Percentiles rank a stretch among this genome's conserved stretches.
phyloP scores from a whole-genome alignment of 2,329 filamentous ascomycete species.

The Sclerotinia spermophila region DNA sequence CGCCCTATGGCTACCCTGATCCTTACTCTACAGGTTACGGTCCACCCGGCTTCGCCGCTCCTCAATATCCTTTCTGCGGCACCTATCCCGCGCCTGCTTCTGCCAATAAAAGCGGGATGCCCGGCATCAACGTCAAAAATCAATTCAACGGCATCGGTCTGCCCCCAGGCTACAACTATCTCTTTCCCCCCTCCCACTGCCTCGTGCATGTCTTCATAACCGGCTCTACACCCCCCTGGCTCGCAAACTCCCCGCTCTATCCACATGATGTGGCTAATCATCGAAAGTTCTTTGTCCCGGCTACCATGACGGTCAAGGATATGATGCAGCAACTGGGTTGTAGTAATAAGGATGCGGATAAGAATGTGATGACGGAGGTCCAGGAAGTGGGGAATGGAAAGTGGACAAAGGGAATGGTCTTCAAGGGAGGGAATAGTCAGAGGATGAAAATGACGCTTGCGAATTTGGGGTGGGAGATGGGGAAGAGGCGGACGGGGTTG shows the following conservation, averaged over 20 bases:
- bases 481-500: slow-evolving; percentile 43
- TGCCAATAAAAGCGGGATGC: slow-evolving; percentile 38
- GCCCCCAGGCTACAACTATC: slow-evolving; percentile 61
- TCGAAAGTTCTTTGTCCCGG: slow-evolving; percentile 49
- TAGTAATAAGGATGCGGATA: slow-evolving; percentile 46
- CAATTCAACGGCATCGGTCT: slow-evolving; percentile 54
- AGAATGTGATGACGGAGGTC: slow-evolving; percentile 57
- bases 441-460: slow-evolving; percentile 48
- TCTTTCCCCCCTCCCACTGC: slow-evolving; percentile 55
- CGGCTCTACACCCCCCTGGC: slow-evolving; percentile 47
- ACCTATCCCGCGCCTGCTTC: slow-evolving; percentile 18
- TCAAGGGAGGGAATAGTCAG: slow-evolving; percentile 48
- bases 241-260: slow-evolving; percentile 40
- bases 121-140: slow-evolving; percentile 54
- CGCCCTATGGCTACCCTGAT: background rate
- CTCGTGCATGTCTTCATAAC: slow-evolving; percentile 57
- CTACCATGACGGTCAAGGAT: slow-evolving; percentile 50
- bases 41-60: slow-evolving; percentile 17
- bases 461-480: slow-evolving; percentile 57
- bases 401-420: slow-evolving; percentile 56
- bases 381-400: slow-evolving; percentile 51
- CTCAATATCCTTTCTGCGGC: background rate
- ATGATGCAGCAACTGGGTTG: slow-evolving; percentile 58
- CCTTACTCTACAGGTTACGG: background rate
- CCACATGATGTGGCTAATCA: slow-evolving; percentile 44